These are phyloP conservation scores for Cyberlindnera maclurae DNA, from an alignment of 805 yeast genomes.

Conservation along the genomic window DNA sequence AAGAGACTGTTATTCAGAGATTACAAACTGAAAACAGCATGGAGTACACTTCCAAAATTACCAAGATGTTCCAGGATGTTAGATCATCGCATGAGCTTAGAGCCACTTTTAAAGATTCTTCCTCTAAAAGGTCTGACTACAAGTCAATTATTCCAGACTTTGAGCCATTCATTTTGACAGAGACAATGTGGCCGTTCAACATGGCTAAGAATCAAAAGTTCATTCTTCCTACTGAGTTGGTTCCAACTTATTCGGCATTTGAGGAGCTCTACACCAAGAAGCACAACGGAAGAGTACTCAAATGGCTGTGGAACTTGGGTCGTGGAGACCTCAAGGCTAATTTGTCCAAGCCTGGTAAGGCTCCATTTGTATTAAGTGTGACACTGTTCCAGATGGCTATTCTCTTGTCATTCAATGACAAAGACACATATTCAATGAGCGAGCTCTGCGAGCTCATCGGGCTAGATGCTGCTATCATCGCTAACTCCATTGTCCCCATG, in stretches of 20 bases:
- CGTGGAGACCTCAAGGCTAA: constrained; percentile 89
- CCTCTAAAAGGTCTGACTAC: constrained; percentile 28
- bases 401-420: constrained; percentile 72
- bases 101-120: constrained; percentile 42
- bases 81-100: constrained; percentile 75
- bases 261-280: constrained; percentile 61
- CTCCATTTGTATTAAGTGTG: constrained; percentile 74
- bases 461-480: constrained; percentile 55
- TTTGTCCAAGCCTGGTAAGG: constrained; percentile 70
- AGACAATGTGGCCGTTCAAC: constrained; percentile 79
- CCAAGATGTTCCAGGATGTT: constrained; percentile 95
- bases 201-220: constrained; percentile 27
- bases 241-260: constrained; percentile 57
- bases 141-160: constrained; percentile 42
- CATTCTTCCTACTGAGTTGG: constrained; percentile 62
- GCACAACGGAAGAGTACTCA: constrained; percentile 82
- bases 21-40: constrained; percentile 84
- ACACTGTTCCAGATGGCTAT: constrained; percentile 86
- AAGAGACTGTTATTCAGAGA: constrained; percentile 76
- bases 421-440: constrained; percentile 49
- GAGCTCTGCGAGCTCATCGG: constrained; percentile 65
- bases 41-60: constrained; percentile 89
- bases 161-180: constrained; percentile 74
- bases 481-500: constrained; percentile 73
- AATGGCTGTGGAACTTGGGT: constrained; percentile 95